Base-by-base conservation (phyloP, 345 rosid species). In the Sonneratia caseolaris region DNA sequence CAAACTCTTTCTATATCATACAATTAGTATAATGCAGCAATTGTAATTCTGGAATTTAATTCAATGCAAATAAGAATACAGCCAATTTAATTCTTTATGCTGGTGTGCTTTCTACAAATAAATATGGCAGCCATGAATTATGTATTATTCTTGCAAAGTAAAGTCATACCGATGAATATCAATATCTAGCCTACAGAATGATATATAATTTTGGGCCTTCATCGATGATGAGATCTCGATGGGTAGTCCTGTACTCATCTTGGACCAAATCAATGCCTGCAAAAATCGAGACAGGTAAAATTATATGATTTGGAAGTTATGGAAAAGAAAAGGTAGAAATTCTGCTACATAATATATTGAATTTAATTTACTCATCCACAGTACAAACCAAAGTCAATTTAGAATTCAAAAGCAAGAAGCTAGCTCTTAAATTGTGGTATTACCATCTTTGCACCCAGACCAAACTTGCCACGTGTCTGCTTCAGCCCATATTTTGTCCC, bases 381-480 rank as follows among this genome's bases (percentile, higher is more conserved):
- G n/a, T n/a, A 53, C 59, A 53, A 4, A 16, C 59, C 15, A 47
- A 47, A 53, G 22, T 21, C 59, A 6, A 53, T 53, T 1, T 19
- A 53, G 59, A 62, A 24, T 62, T 24, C 38, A 27, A 27, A 62
- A 62, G 38, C 16, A 62, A 62, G 37, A 3, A 14, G 18, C 12
- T 62, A 13, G 37, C 27, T 27, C 16, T 35, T 3, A 68, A 40
- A 53, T 45, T 45, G 78, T 36, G 36, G 64, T 49, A 53, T 74
- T 87, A 94, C 98, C 98, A 94, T 91, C 85, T 94, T 94, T 70
- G 98, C 98, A 65, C 97, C 98, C 75, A 94, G 90, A 76, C 98
- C 98, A 84, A 94, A 94, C 83, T 94, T 94, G 69, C 98, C 98
- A 73, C 97, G 95, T 57, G 98, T 91, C 81, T 94, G 98, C 81